phyloP scores from a whole-genome alignment of 257 asterid genomes.

The Solanum virginianum region DNA sequence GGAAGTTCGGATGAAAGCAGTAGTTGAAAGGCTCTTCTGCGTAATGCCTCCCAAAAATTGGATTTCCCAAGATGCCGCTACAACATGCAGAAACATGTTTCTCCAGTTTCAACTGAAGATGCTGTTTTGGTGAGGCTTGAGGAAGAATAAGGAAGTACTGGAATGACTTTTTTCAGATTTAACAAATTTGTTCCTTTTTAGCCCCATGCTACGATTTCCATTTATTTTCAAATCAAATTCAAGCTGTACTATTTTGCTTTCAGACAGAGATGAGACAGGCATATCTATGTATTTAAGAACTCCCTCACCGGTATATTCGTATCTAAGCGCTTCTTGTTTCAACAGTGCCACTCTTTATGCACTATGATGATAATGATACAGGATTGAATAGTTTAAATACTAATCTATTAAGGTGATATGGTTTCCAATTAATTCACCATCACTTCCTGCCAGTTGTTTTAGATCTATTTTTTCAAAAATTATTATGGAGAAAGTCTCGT shows the following conservation, averaged over 20 bases:
- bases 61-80: background rate
- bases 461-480: no score
- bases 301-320: background rate
- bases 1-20: background rate
- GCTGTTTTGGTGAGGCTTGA: background rate
- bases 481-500: no score
- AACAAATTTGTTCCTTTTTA: no score
- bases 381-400: no score
- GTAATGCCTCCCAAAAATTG: background rate
- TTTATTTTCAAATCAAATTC: background rate
- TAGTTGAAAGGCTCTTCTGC: background rate
- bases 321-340: background rate
- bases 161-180: background rate
- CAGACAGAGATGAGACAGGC: background rate
- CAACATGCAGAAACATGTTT: background rate
- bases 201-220: background rate
- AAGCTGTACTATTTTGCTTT: background rate
- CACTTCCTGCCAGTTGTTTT: no score
- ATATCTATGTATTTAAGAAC: no score
- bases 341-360: background rate
- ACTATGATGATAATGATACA: background rate
- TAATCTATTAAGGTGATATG: no score
- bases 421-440: no score
- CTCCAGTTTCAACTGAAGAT: background rate
- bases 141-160: background rate